phyloP scores from a whole-genome alignment of 345 rosid genomes.

The Ceriops tagal region DNA sequence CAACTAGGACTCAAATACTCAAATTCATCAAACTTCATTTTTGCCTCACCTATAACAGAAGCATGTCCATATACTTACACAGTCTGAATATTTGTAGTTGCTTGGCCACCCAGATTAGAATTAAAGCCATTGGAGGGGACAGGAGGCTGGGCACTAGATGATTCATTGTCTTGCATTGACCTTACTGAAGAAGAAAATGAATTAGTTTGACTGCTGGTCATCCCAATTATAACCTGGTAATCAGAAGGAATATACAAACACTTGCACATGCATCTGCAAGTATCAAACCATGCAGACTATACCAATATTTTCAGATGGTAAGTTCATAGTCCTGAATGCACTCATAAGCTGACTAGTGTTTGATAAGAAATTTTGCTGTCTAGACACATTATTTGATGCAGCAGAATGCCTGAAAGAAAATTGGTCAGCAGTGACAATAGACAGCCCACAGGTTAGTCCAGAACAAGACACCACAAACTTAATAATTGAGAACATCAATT shows the following conservation, averaged over 20 bases:
- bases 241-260: neutral
- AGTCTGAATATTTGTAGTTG: slow-evolving; percentile 16
- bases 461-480: slow-evolving; percentile 10
- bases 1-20: neutral
- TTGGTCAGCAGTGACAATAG: slow-evolving; percentile 3
- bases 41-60: neutral
- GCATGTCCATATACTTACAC: slow-evolving; percentile 29
- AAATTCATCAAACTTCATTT: neutral
- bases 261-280: slow-evolving; percentile 1
- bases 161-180: slow-evolving; percentile 16
- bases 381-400: slow-evolving; percentile 33
- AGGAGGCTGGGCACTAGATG: slow-evolving; percentile 20
- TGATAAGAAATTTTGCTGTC: slow-evolving; percentile 41
- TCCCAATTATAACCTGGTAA: slow-evolving; percentile 2
- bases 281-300: slow-evolving; percentile 10
- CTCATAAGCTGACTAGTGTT: slow-evolving; percentile 39
- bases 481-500: neutral
- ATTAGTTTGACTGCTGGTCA: slow-evolving; percentile 14
- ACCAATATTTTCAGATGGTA: slow-evolving; percentile 29
- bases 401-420: slow-evolving; percentile 32
- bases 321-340: slow-evolving; percentile 22
- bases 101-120: slow-evolving; percentile 23
- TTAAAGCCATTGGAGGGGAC: slow-evolving; percentile 3
- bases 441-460: slow-evolving; percentile 1
- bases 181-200: slow-evolving; percentile 24